Conservation (phyloP, 495 filamentous ascomycete species). For the Penicillium cosmopolitanum region DNA sequence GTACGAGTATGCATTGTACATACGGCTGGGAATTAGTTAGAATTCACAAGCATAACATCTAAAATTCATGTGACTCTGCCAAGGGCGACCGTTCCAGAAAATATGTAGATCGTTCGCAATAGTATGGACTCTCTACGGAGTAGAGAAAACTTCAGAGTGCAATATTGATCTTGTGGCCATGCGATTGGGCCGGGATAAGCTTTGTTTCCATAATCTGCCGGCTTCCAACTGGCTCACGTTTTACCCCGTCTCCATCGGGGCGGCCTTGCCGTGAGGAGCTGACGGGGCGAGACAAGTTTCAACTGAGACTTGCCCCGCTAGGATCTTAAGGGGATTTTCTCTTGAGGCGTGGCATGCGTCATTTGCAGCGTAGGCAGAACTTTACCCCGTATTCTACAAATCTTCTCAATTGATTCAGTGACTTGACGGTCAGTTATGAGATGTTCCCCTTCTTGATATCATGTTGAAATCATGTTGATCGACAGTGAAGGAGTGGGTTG, state of each 20-base stretch:
- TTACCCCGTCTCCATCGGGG: slow-evolving; percentile 1
- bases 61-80: slow-evolving; percentile 10
- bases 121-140: background rate
- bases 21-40: background rate
- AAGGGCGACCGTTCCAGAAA: slow-evolving; percentile 6
- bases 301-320: background rate
- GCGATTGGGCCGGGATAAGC: slow-evolving; percentile 22
- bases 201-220: slow-evolving; percentile 13
- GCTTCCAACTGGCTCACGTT: background rate
- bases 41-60: background rate
- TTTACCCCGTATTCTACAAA: background rate
- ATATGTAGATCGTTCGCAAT: slow-evolving; percentile 12
- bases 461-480: background rate
- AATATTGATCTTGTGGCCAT: slow-evolving; percentile 9
- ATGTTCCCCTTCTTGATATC: background rate
- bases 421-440: background rate
- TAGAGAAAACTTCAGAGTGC: background rate
- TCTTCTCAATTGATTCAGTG: background rate
- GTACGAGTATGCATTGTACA: background rate
- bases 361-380: background rate
- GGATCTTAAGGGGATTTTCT: background rate
- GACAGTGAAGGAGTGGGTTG: background rate
- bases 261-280: background rate
- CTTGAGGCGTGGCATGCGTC: background rate
- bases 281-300: background rate